Evolutionary conservation across 331 rosid species (phyloP).

Genomic region (Malus hybrid): DNA sequence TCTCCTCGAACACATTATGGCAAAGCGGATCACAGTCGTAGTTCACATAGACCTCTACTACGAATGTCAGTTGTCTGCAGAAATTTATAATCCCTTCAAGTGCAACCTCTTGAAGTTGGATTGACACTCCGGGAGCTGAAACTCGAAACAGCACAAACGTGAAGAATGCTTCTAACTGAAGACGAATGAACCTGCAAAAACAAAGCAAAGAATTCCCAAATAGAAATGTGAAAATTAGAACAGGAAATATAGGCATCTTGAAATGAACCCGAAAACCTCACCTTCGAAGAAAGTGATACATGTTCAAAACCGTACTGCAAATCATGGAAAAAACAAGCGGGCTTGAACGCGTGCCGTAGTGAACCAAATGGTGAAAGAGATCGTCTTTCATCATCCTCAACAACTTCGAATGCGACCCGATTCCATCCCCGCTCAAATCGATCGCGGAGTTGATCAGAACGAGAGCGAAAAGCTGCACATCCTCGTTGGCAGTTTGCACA

Average conservation of each 20-base stretch:
- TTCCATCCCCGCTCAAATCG: constrained; percentile 72
- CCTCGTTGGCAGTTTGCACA: constrained; percentile 54
- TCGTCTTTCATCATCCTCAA: constrained; percentile 91
- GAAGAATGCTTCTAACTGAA: constrained; percentile 79
- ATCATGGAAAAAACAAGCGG: constrained; percentile 86
- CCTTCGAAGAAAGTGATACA: constrained; percentile 82
- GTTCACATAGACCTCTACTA: constrained; percentile 55
- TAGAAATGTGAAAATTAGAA: neutral
- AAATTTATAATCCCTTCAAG: constrained; percentile 79
- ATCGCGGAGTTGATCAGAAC: constrained; percentile 72
- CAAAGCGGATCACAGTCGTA: constrained; percentile 74
- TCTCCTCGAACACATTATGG: constrained; percentile 58
- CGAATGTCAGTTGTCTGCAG: constrained; percentile 76
- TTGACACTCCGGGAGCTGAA: constrained; percentile 36
- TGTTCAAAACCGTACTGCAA: constrained; percentile 83
- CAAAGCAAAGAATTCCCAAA: neutral
- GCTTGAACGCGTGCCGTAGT: constrained; percentile 65
- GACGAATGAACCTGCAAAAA: constrained; percentile 52
- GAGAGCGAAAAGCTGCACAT: constrained; percentile 72
- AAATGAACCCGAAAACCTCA: constrained; percentile 7
- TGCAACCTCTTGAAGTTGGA: constrained; percentile 82
- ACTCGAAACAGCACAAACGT: constrained; percentile 47
- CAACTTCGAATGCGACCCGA: constrained; percentile 63
- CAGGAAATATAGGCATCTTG: neutral
- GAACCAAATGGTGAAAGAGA: constrained; percentile 80